These are phyloP conservation scores for Daldinia caldariorum DNA, from an alignment of 495 filamentous ascomycete species.

Conservation along the genomic window DNA sequence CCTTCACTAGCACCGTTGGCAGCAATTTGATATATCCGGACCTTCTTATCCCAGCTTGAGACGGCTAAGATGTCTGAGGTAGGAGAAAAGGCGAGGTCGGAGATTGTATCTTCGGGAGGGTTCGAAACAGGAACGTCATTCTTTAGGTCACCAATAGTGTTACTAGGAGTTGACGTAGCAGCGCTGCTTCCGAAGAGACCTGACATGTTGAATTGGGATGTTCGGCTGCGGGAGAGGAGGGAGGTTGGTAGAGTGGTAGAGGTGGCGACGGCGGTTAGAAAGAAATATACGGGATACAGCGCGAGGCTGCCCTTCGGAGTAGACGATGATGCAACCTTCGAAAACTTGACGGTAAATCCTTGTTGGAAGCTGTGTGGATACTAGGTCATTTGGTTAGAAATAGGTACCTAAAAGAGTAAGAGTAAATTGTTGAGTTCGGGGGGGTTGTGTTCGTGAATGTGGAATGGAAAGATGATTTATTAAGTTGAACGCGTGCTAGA, in stretches of 20 bases:
- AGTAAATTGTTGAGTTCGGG: too few species aligned
- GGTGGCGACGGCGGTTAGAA: neutral
- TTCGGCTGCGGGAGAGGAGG: neutral
- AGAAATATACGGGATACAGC: neutral
- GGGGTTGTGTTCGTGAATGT: too few species aligned
- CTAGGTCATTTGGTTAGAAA: neutral
- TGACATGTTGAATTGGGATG: slow-evolving; percentile 60
- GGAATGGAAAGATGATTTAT: slow-evolving; percentile 1
- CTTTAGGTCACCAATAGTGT: slow-evolving; percentile 88
- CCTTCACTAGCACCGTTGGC: slow-evolving; percentile 74
- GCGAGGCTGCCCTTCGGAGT: slow-evolving; percentile 1
- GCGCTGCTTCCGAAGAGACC: slow-evolving; percentile 71
- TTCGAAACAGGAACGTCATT: slow-evolving; percentile 82
- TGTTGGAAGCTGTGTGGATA: neutral
- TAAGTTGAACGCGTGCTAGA: slow-evolving; percentile 1
- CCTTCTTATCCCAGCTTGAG: slow-evolving; percentile 92
- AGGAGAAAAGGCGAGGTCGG: slow-evolving; percentile 84
- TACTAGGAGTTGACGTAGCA: slow-evolving; percentile 55
- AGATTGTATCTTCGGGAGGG: slow-evolving; percentile 87
- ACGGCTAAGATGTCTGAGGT: slow-evolving; percentile 81
- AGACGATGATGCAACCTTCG: neutral
- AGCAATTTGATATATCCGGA: slow-evolving; percentile 90
- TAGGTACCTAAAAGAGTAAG: neutral
- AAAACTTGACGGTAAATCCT: neutral
- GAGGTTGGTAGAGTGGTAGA: neutral